These are phyloP conservation scores for Epichloe sp. DNA, from an alignment of 2,329 filamentous ascomycete species.

Conservation along the genomic window DNA sequence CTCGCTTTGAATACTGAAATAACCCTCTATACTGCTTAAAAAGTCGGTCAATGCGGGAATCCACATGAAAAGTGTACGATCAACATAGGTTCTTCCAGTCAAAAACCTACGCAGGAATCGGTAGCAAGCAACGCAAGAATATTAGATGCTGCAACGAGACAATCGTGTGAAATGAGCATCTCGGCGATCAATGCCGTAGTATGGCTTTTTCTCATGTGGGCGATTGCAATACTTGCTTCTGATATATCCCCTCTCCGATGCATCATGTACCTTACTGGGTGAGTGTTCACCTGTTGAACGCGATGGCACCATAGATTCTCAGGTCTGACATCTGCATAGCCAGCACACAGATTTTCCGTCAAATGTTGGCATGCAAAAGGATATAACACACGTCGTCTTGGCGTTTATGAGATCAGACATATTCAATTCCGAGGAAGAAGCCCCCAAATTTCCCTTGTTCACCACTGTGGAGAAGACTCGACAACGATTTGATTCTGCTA, in stretches of 20 bases:
- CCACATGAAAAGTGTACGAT: no score
- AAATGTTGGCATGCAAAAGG: constrained; percentile 18
- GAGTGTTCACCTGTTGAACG: constrained; percentile 6
- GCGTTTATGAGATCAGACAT: constrained; percentile 42
- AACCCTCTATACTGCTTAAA: no score
- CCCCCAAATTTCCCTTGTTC: constrained; percentile 36
- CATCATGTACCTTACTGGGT: constrained; percentile 40
- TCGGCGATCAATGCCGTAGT: not conserved
- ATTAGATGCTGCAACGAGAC: not conserved
- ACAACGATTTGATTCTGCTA: constrained; percentile 32
- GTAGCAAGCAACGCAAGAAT: not conserved
- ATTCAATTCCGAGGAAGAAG: constrained; percentile 32
- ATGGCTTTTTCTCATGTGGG: constrained; percentile 4
- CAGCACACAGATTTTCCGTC: constrained; percentile 33
- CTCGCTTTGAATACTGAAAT: no score
- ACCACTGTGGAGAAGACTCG: constrained; percentile 36
- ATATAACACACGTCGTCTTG: constrained; percentile 44
- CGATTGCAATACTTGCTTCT: not conserved
- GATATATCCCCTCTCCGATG: constrained; percentile 16
- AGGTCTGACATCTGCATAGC: constrained; percentile 15
- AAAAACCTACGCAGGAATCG: not conserved
- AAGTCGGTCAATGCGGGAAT: no score
- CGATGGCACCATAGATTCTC: not conserved
- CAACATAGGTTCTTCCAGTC: no score
- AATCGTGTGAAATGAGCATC: not conserved